Evolutionary conservation across 208 protist genomes (phyloP).

Genomic region (Leishmania braziliensis): DNA sequence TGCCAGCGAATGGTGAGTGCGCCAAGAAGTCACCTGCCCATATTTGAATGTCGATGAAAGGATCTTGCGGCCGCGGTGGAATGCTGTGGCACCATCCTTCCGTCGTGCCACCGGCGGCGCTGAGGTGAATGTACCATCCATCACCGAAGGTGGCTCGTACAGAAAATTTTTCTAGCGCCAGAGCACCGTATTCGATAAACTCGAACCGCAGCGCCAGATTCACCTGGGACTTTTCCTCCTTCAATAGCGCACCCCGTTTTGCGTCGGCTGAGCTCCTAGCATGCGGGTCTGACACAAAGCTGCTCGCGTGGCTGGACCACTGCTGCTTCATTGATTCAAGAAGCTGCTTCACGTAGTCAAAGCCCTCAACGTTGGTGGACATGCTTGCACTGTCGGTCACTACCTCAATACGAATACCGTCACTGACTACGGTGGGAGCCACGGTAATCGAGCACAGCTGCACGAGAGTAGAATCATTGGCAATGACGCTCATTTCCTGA

Average conservation of each 20-base stretch:
- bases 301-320: slow-evolving; percentile 3
- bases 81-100: slow-evolving; percentile 35
- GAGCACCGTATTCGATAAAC: slow-evolving; percentile 29
- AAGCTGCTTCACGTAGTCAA: slow-evolving; percentile 25
- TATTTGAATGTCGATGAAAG: slow-evolving; percentile 30
- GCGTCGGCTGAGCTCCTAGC: background rate
- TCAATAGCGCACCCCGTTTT: background rate
- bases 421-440: background rate
- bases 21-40: slow-evolving; percentile 51
- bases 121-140: slow-evolving; percentile 49
- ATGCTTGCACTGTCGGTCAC: slow-evolving; percentile 10
- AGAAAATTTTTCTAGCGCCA: slow-evolving; percentile 24
- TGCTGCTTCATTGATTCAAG: slow-evolving; percentile 3
- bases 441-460: slow-evolving; percentile 23
- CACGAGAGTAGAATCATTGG: slow-evolving; percentile 11
- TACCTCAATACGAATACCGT: slow-evolving; percentile 2
- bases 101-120: slow-evolving; percentile 31
- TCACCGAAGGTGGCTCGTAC: slow-evolving; percentile 19
- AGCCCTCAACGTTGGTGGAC: slow-evolving; percentile 29
- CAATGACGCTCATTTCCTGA: slow-evolving; percentile 12
- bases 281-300: background rate
- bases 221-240: background rate
- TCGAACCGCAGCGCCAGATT: slow-evolving; percentile 13
- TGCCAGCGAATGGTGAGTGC: slow-evolving; percentile 43
- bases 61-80: slow-evolving; percentile 20